Base-by-base conservation (phyloP, 305 asterid genomes). In the Withania somnifera region DNA sequence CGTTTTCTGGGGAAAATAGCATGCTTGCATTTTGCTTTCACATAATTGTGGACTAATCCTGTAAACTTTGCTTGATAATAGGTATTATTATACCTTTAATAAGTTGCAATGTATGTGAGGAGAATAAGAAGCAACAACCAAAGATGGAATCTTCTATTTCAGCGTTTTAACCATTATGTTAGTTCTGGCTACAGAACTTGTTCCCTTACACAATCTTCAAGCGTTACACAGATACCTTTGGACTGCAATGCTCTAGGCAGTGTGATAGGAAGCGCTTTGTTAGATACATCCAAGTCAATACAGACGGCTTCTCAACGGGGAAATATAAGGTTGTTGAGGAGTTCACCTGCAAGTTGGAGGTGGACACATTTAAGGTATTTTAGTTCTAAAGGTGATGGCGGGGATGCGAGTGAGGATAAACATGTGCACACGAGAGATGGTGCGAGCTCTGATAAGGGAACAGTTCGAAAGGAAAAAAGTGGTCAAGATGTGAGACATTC, bases 371-470 rank as follows among this genome's bases (percentile, higher is more conserved):
- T 82, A 71, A 90, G 99, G 82, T 86, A 68, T 80, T 97, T 90
- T 84, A 91, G 99, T 83, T 97, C 99, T 11, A 90, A 93, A 89
- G 95, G 99, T 53, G 98, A 94, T 87, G 99, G 97, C 83, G 90
- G 92, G 87, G 93, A 89, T 83, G 90, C 94, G 71, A 94, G 94
- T 71, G 98, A 93, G 86, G 97, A 91, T 86, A 92, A 92, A 84
- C 85, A 78, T 32, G 81, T 82, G 52, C 82, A 88, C 42, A 88
- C 83, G 78, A 84, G 88, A 84, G 97, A 87, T 76, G 89, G 84
- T 71, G 83, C 84, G 57, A 88, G 81, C 76, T 82, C 83, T 82
- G 97, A 88, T 54, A 89, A 89, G 86, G 91, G 82, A 73, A 88
- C 87, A 77, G 78, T 76, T 66, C 82, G 79, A 34, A 91, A 87